phyloP scores from a whole-genome alignment of 2,329 filamentous ascomycete species.

The Aspergillus clavatus region DNA sequence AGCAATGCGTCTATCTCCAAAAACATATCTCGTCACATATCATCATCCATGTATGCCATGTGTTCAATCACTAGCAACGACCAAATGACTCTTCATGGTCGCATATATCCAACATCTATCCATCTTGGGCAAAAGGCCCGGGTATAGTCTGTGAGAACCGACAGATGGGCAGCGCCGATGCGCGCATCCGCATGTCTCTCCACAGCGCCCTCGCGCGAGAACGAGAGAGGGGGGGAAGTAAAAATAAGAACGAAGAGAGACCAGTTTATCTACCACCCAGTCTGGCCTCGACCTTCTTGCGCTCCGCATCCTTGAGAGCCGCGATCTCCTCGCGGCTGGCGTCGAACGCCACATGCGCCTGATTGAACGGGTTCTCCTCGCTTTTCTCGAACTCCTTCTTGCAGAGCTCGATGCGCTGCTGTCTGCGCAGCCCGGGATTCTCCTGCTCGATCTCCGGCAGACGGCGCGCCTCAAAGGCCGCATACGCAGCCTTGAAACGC shows the following conservation, averaged over 20 bases:
- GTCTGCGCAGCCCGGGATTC: constrained; percentile 69
- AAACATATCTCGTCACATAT: neutral
- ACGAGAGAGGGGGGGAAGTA: too few relatives aligned
- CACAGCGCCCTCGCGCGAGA: neutral
- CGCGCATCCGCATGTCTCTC: neutral
- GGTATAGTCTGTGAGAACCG: neutral
- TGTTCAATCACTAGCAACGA: neutral
- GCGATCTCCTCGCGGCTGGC: constrained; percentile 71
- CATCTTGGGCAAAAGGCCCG: constrained; percentile 6
- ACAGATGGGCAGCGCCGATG: neutral
- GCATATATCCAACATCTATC: constrained; percentile 3
- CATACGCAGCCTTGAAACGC: constrained; percentile 79
- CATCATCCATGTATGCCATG: neutral
- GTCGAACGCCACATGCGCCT: constrained; percentile 71
- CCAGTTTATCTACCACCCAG: constrained; percentile 38
- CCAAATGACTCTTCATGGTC: neutral
- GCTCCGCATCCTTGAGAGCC: constrained; percentile 62
- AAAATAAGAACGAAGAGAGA: neutral
- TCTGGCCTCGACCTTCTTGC: constrained; percentile 67
- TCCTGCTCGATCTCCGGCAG: constrained; percentile 82
- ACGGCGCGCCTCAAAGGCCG: constrained; percentile 74
- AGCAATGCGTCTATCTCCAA: neutral
- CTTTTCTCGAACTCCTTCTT: constrained; percentile 92
- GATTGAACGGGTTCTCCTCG: constrained; percentile 93
- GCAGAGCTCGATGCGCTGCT: constrained; percentile 80